These are phyloP conservation scores for Gossypium herbaceum DNA, from an alignment of 345 rosid genomes.

Conservation along the genomic window DNA sequence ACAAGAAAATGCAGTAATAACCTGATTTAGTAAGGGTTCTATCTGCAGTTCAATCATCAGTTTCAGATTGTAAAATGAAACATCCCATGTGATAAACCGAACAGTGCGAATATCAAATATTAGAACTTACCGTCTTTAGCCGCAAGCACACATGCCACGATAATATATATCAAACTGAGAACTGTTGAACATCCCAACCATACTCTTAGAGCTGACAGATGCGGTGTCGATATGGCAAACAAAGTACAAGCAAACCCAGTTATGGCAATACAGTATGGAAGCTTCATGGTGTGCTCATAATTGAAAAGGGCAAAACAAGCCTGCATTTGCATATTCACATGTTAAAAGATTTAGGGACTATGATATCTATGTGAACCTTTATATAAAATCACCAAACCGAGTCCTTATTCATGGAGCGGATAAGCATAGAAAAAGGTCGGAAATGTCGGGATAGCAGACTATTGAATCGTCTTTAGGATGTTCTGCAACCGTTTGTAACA, in stretches of 20 bases:
- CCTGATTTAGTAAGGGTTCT: background rate
- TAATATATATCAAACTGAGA: constrained; percentile 56
- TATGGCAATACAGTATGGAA: constrained; percentile 55
- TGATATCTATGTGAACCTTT: background rate
- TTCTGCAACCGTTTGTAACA: background rate
- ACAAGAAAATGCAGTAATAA: background rate
- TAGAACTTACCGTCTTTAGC: constrained; percentile 57
- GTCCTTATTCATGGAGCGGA: background rate
- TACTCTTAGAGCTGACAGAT: constrained; percentile 73
- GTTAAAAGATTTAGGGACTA: background rate
- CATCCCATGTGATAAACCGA: background rate
- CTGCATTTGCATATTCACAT: constrained; percentile 30
- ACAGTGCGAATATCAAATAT: background rate
- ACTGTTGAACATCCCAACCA: constrained; percentile 86
- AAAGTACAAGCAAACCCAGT: constrained; percentile 47
- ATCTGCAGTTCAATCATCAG: background rate
- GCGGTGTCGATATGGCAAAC: constrained; percentile 82
- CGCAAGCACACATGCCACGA: constrained; percentile 54
- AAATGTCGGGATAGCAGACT: background rate
- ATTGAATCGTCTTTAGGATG: background rate
- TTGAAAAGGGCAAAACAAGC: constrained; percentile 52
- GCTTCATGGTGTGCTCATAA: constrained; percentile 40
- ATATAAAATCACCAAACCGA: background rate
- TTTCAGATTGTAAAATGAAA: background rate
- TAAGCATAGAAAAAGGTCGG: background rate